Evolutionary conservation across 1,139 yeast species (phyloP).

Genomic region (Taphrina wiesneri): DNA sequence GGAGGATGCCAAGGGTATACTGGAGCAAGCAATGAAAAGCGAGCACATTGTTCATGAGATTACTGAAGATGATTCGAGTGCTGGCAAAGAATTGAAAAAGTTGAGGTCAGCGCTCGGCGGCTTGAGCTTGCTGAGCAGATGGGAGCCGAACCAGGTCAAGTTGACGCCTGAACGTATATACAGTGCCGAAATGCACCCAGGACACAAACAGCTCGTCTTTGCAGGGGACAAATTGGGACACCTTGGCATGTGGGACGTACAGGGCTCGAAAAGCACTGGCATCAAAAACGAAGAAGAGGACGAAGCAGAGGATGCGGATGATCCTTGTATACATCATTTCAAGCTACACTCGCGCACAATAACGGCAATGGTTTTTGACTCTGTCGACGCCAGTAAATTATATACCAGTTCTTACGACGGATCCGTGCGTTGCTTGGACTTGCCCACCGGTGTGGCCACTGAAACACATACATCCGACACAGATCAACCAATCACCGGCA

Average conservation of each 20-base stretch:
- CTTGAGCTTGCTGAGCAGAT: conserved; percentile 56
- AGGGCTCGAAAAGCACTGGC: conserved; percentile 40
- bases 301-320: conserved; percentile 42
- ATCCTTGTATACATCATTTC: conserved; percentile 63
- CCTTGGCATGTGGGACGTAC: conserved; percentile 87
- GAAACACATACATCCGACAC: conserved; percentile 57
- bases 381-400: conserved; percentile 56
- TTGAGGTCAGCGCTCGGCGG: conserved; percentile 57
- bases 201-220: conserved; percentile 61
- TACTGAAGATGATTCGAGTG: conserved; percentile 48
- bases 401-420: conserved; percentile 85
- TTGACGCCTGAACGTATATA: conserved; percentile 74
- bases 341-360: conserved; percentile 77
- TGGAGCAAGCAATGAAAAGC: conserved; percentile 40
- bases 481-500: conserved; percentile 55
- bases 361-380: conserved; percentile 60
- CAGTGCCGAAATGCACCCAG: conserved; percentile 73
- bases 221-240: conserved; percentile 89
- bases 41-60: conserved; percentile 45
- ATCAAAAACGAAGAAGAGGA: background rate
- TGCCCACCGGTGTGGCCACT: conserved; percentile 59
- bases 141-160: conserved; percentile 70
- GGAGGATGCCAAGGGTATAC: conserved; percentile 24
- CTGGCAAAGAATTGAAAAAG: conserved; percentile 41
- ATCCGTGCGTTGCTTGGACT: conserved; percentile 69